These are phyloP conservation scores for Rhexocercosporidium sp. DNA, from an alignment of 2,329 filamentous ascomycete species.

Conservation along the genomic window DNA sequence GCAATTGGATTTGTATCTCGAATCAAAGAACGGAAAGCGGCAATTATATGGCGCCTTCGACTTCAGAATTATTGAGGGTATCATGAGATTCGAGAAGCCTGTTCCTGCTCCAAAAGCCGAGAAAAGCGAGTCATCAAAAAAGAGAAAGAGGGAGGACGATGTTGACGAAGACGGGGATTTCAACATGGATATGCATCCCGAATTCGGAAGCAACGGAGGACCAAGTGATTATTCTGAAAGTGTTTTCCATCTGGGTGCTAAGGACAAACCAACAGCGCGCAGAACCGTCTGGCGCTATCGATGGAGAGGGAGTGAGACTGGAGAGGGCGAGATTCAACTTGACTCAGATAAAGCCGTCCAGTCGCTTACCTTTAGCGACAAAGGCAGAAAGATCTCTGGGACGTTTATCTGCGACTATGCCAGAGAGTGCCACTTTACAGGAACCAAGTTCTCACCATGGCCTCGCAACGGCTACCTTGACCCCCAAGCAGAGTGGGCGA, in stretches of 20 bases:
- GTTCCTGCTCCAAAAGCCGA: conserved; percentile 16
- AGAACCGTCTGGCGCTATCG: conserved; percentile 29
- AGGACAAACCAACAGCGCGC: conserved; percentile 28
- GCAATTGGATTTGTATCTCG: conserved; percentile 24
- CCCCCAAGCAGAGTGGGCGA: conserved; percentile 24
- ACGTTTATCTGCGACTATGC: conserved; percentile 20
- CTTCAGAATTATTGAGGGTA: conserved; percentile 26
- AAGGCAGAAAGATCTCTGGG: conserved; percentile 25
- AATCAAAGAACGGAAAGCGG: conserved; percentile 18
- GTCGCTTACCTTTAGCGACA: conserved; percentile 26
- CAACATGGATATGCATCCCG: conserved; percentile 4
- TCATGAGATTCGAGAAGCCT: conserved; percentile 33
- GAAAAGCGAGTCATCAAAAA: conserved; percentile 10
- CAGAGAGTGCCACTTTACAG: conserved; percentile 26
- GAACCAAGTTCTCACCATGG: conserved; percentile 11
- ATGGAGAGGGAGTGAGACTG: conserved; percentile 32
- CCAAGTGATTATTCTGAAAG: conserved; percentile 16
- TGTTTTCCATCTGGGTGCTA: conserved; percentile 19
- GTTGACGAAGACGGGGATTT: conserved; percentile 25
- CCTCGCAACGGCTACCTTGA: conserved; percentile 14
- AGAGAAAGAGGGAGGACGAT: conserved; percentile 26
- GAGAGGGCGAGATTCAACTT: conserved; percentile 30
- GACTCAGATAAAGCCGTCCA: conserved; percentile 19
- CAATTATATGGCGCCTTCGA: conserved; percentile 30
- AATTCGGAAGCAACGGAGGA: background rate